These are phyloP conservation scores for Talaromyces sp. DNA, from an alignment of 2,329 filamentous ascomycete species.

Conservation along the genomic window DNA sequence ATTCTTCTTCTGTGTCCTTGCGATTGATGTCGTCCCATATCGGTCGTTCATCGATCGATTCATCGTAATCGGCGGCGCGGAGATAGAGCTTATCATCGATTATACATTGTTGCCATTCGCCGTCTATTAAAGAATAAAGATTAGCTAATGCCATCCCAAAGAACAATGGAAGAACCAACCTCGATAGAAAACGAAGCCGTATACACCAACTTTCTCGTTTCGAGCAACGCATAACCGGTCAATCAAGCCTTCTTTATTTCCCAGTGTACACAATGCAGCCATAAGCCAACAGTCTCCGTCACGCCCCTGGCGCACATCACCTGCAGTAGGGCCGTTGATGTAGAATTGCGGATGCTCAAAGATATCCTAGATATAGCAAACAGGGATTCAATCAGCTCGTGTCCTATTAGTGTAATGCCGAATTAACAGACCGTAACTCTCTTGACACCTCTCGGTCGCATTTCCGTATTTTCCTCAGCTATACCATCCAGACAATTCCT, in stretches of 20 bases:
- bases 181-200: constrained; percentile 78
- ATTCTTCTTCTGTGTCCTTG: constrained; percentile 65
- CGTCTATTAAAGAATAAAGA: constrained; percentile 47
- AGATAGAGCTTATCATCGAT: constrained; percentile 88
- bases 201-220: constrained; percentile 70
- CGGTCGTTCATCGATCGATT: constrained; percentile 67
- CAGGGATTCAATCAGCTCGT: background rate
- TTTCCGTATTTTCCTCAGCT: constrained; percentile 29
- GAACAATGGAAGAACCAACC: constrained; percentile 33
- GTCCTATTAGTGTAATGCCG: background rate
- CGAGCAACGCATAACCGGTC: constrained; percentile 68
- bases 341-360: constrained; percentile 74
- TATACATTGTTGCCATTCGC: constrained; percentile 87
- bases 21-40: constrained; percentile 71
- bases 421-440: constrained; percentile 51
- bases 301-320: constrained; percentile 72
- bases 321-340: constrained; percentile 68
- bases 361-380: constrained; percentile 54
- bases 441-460: constrained; percentile 66
- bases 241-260: constrained; percentile 66
- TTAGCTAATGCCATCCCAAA: background rate
- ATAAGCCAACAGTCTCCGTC: constrained; percentile 85
- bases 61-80: constrained; percentile 75
- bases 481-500: constrained; percentile 51
- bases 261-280: constrained; percentile 70